Evolutionary conservation across 2,329 filamentous ascomycete genomes (phyloP).

Genomic region (Aspergillus luchuensis): DNA sequence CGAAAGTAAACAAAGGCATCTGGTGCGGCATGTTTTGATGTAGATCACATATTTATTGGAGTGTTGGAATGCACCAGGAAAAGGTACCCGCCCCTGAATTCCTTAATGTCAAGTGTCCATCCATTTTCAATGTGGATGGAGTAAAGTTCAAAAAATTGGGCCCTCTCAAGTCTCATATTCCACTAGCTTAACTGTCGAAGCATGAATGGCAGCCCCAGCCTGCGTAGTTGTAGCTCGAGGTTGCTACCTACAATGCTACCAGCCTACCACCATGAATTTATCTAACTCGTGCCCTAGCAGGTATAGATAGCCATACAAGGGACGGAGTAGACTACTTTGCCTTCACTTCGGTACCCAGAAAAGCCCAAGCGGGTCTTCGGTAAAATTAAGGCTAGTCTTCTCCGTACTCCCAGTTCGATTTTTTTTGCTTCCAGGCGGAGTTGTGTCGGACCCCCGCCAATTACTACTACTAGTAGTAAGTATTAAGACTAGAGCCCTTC

Average conservation of each 20-base stretch:
- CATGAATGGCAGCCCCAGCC: not conserved
- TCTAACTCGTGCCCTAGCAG: not conserved
- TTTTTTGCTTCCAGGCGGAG: not conserved
- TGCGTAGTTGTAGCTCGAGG: not conserved
- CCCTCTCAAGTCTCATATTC: not conserved
- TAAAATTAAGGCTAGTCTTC: not conserved
- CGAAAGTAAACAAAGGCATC: no score
- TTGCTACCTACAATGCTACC: not conserved
- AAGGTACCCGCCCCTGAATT: not conserved
- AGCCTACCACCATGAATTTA: not conserved
- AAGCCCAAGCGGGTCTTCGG: constrained; percentile 4
- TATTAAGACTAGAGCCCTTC: constrained; percentile 2
- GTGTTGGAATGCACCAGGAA: not conserved
- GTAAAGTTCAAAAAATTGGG: no score
- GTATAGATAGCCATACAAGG: no score
- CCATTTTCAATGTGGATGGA: not conserved
- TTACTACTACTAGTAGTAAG: not conserved
- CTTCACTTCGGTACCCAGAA: not conserved
- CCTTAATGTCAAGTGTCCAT: not conserved
- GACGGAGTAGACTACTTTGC: not conserved
- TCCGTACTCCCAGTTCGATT: not conserved
- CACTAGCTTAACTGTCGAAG: not conserved
- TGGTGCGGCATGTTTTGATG: not conserved
- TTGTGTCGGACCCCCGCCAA: constrained; percentile 1
- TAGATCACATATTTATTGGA: not conserved